Evolutionary conservation across 2,329 filamentous ascomycete species (phyloP).

Genomic region (Leptoxyphium fumago): DNA sequence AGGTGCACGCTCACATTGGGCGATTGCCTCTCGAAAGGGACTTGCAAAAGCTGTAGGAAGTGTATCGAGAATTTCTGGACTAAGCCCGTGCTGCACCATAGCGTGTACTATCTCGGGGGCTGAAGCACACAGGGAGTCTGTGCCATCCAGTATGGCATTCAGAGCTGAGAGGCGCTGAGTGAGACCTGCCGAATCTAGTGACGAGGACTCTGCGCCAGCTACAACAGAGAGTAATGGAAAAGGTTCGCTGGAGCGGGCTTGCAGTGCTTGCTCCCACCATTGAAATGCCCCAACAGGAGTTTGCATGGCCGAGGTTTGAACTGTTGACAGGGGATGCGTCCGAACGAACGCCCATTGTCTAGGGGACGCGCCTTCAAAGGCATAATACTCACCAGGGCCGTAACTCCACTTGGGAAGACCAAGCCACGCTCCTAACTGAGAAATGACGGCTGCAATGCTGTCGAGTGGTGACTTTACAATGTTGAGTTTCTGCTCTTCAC

Average conservation of each 20-base stretch:
- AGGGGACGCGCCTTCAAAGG: slow-evolving; percentile 43
- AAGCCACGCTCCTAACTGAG: slow-evolving; percentile 72
- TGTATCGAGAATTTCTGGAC: slow-evolving; percentile 55
- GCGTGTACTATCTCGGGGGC: slow-evolving; percentile 31
- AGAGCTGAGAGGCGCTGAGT: slow-evolving; percentile 13
- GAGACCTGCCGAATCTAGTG: slow-evolving; percentile 2
- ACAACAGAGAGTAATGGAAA: slow-evolving; percentile 14
- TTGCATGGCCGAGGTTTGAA: slow-evolving; percentile 9
- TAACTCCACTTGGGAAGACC: slow-evolving; percentile 52
- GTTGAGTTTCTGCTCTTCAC: slow-evolving; percentile 74
- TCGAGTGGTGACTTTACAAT: neutral
- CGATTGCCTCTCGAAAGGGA: slow-evolving; percentile 69
- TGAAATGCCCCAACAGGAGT: slow-evolving; percentile 14
- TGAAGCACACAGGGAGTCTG: slow-evolving; percentile 8
- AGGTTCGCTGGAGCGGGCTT: slow-evolving; percentile 4
- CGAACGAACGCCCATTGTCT: slow-evolving; percentile 27
- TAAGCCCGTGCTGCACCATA: slow-evolving; percentile 57
- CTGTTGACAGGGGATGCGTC: slow-evolving; percentile 7
- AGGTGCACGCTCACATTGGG: slow-evolving; percentile 69
- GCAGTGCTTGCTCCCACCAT: slow-evolving; percentile 18
- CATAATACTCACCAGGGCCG: slow-evolving; percentile 39
- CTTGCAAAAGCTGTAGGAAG: slow-evolving; percentile 73
- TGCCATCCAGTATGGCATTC: slow-evolving; percentile 11
- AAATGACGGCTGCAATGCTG: slow-evolving; percentile 54
- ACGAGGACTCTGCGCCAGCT: slow-evolving; percentile 5